These are phyloP conservation scores for Podospora comata DNA, from an alignment of 495 filamentous ascomycete species.

Conservation along the genomic window DNA sequence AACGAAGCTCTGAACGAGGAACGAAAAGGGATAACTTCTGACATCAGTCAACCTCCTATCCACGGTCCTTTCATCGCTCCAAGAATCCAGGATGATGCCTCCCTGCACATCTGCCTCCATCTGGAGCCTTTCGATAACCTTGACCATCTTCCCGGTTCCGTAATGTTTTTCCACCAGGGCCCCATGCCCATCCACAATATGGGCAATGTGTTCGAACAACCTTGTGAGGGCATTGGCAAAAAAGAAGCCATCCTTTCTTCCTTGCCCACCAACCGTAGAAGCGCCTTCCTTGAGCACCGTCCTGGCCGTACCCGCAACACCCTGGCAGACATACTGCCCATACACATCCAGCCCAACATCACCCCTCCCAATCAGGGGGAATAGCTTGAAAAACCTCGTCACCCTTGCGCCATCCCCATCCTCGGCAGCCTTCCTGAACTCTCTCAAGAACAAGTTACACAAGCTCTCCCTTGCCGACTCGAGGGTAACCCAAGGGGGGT, in stretches of 20 bases:
- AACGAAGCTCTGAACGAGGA: conserved; percentile 91
- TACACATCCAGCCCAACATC: conserved; percentile 92
- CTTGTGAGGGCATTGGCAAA: conserved; percentile 88
- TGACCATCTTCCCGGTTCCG: conserved; percentile 87
- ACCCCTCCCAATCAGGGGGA: conserved; percentile 86
- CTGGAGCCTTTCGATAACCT: conserved; percentile 89
- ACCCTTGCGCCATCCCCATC: conserved; percentile 82
- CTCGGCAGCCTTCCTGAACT: conserved; percentile 89
- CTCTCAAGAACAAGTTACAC: conserved; percentile 83
- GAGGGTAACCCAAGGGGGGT: conserved; percentile 82
- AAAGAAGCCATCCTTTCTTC: conserved; percentile 70
- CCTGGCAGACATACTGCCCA: conserved; percentile 90
- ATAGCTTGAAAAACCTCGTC: conserved; percentile 96
- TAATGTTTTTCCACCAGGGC: conserved; percentile 90
- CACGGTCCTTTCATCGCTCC: conserved; percentile 82
- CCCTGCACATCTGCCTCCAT: conserved; percentile 94
- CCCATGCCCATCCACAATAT: conserved; percentile 89
- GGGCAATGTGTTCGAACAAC: conserved; percentile 94
- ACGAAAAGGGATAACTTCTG: conserved; percentile 95
- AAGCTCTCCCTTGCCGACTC: conserved; percentile 81
- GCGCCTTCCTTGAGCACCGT: conserved; percentile 65
- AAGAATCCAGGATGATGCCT: conserved; percentile 94
- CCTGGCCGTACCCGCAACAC: conserved; percentile 79
- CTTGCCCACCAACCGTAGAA: conserved; percentile 43
- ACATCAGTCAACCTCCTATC: conserved; percentile 87